Conservation (phyloP, 108 stramenopile species). For the Fistulifera pelliculosa region DNA sequence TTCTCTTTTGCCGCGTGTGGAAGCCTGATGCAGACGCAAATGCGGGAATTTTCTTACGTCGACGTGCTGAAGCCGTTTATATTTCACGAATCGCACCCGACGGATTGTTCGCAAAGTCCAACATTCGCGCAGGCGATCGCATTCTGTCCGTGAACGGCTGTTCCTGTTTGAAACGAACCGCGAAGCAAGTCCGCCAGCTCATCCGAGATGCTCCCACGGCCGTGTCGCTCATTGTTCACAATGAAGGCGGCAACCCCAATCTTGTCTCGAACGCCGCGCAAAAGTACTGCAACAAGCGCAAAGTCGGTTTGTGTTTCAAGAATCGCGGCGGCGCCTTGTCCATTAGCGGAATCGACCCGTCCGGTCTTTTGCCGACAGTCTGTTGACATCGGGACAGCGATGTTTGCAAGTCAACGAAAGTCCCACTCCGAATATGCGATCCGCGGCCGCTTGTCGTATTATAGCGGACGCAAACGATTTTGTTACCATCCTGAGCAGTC, state of each 20-base stretch:
- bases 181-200: not conserved
- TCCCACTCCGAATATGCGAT: not conserved
- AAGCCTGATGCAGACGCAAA: no score
- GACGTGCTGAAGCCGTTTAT: not conserved
- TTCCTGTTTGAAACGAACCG: constrained; percentile 2
- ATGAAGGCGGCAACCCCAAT: constrained; percentile 6
- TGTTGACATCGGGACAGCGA: constrained; percentile 7
- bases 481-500: constrained; percentile 3
- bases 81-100: constrained; percentile 1
- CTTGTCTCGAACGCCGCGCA: not conserved
- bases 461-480: not conserved
- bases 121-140: constrained; percentile 12
- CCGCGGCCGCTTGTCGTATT: not conserved
- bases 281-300: not conserved
- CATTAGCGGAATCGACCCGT: not conserved
- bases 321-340: constrained; percentile 1
- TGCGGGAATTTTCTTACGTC: no score
- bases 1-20: no score
- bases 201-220: not conserved
- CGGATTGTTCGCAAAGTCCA: constrained; percentile 14
- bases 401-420: constrained; percentile 5
- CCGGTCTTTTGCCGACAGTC: constrained; percentile 6
- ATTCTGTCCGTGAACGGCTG: constrained; percentile 13
- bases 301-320: constrained; percentile 6
- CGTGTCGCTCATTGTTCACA: not conserved